phyloP scores from a whole-genome alignment of 208 protist species.

The Trypanosoma avium region DNA sequence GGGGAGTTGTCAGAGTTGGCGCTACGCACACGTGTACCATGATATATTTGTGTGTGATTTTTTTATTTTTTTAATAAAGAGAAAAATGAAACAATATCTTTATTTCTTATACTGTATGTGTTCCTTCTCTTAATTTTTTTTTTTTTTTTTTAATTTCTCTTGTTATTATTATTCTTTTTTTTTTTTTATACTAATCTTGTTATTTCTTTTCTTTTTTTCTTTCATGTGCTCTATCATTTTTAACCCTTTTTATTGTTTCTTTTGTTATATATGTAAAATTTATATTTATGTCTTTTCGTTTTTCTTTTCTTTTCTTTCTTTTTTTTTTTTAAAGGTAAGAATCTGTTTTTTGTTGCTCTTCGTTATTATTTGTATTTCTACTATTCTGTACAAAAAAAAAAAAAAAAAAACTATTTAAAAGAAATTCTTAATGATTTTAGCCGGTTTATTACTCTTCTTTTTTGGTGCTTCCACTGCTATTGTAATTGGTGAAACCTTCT shows the following conservation, averaged over 20 bases:
- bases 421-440: conserved; percentile 1
- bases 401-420: neutral
- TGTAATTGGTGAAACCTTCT: neutral
- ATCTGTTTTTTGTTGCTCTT: neutral
- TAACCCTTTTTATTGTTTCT: too few species aligned
- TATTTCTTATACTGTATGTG: neutral
- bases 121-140: too few species aligned
- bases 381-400: neutral
- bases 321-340: neutral
- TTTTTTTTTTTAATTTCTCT: neutral
- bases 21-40: conserved; percentile 1
- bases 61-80: too few species aligned
- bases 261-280: neutral
- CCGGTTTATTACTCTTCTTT: neutral
- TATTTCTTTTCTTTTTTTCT: neutral
- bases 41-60: neutral
- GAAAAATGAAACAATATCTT: too few species aligned
- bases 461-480: neutral
- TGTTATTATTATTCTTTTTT: neutral
- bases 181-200: neutral
- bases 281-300: neutral
- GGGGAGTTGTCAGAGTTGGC: conserved; percentile 68
- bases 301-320: neutral
- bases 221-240: neutral
- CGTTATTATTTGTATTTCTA: neutral